Conservation (phyloP, 305 asterid species). For the Fraxinus sp. region DNA sequence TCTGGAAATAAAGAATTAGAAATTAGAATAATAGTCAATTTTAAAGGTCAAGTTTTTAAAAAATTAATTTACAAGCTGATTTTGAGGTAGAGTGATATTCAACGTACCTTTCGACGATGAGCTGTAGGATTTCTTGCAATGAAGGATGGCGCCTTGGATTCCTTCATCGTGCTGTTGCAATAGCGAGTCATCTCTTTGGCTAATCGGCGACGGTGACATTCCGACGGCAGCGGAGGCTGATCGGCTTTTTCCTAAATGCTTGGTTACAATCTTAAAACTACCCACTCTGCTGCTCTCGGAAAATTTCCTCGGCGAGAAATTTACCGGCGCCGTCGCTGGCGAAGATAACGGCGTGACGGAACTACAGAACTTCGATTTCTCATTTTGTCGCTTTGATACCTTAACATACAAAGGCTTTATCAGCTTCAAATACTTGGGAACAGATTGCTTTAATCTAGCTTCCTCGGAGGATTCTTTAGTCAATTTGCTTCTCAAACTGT, state of each 20-base stretch:
- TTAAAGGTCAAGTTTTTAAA: no score
- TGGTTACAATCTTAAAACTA: slow-evolving; percentile 53
- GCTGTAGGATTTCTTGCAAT: slow-evolving; percentile 75
- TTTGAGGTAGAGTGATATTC: no score
- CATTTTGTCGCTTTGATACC: slow-evolving; percentile 32
- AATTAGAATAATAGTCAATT: not conserved
- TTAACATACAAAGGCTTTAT: slow-evolving; percentile 37
- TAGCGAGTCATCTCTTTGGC: slow-evolving; percentile 70
- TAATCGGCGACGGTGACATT: slow-evolving; percentile 38
- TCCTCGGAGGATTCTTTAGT: slow-evolving; percentile 22
- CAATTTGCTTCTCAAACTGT: slow-evolving; percentile 40
- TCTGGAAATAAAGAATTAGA: slow-evolving; percentile 19
- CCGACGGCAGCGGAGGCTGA: slow-evolving; percentile 50
- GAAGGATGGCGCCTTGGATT: slow-evolving; percentile 81
- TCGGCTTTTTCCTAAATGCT: slow-evolving; percentile 62
- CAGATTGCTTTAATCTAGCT: slow-evolving; percentile 10
- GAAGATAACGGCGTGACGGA: slow-evolving; percentile 55
- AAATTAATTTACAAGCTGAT: no score
- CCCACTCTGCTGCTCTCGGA: slow-evolving; percentile 42
- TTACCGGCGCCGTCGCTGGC: slow-evolving; percentile 45
- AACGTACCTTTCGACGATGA: slow-evolving; percentile 49
- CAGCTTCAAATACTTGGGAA: slow-evolving; percentile 38
- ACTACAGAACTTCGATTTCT: slow-evolving; percentile 34
- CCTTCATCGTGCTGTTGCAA: slow-evolving; percentile 67
- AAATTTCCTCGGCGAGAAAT: slow-evolving; percentile 22